Base-by-base conservation (phyloP, 108 stramenopile genomes). In the Pelagomonas calceolata region DNA sequence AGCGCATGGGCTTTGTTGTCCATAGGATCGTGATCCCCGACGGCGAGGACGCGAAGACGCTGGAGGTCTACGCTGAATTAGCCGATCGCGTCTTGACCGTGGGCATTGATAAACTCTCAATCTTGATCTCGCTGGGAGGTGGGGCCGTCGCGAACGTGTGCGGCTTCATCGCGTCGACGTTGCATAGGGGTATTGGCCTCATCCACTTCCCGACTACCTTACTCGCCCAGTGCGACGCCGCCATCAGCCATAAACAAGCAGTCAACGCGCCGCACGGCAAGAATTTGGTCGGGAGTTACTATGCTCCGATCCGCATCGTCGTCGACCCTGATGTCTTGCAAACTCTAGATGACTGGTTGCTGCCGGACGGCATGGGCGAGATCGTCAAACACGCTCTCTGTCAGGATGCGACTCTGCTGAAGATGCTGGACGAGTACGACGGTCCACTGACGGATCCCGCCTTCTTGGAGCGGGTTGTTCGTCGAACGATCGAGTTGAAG, bases 301-400 rank as follows among this genome's bases (percentile, higher is more conserved):
- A 80, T 60, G 75, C 79, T 10, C 75, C 79, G 35, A 67, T 63
- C 67, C 69, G 66, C 43, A 72, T 80, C 66, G 65, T 80, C 66
- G 76, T 80, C 31, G 79, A 80, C 68, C 79, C 79, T 18, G 75
- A 76, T 64, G 72, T 72, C n/a, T 60, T 80, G 31, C 29, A 46
- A 29, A 72, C 75, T 5, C 65, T 80, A n/a, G 66, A 72, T 31
- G 66, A 74, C 64, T 66, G 79, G 32, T 76, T 76, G 32, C 72
- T 76, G 21, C 71, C 73, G 36, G 76, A 80, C 70, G 79, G 79
- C n/a, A 80, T 80, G 66, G 71, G 75, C 45, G 79, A 80, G 72
- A 75, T 75, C 33, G 71, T 80, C 68, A 80, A 80, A 73, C 79
- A 80, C 51, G 79, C 72, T 4, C 60, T 80, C 30, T 44, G 44